phyloP scores from a whole-genome alignment of 1,284 basidiomycete genomes.

The Fomitopsis palustris region DNA sequence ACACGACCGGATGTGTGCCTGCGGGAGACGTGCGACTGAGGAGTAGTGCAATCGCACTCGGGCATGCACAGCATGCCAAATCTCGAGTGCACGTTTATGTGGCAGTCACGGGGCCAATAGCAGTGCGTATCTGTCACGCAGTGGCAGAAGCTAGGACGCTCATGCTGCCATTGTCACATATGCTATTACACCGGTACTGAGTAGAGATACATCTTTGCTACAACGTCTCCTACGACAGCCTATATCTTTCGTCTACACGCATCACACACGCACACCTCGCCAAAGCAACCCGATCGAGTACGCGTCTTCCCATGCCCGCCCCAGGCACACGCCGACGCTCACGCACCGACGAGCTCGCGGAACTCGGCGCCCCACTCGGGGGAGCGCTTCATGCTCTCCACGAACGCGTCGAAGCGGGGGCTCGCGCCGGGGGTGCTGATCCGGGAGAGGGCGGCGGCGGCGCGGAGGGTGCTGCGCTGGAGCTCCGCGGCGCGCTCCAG shows the following conservation, averaged over 20 bases:
- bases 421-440: constrained; percentile 57
- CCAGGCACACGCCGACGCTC: constrained; percentile 3
- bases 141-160: too few relatives aligned
- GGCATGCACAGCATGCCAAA: too few relatives aligned
- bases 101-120: too few relatives aligned
- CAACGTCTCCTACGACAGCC: background rate
- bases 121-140: too few relatives aligned
- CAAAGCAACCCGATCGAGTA: too few relatives aligned
- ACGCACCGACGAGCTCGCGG: constrained; percentile 48
- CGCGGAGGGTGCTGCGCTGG: constrained; percentile 84
- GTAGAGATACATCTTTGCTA: constrained; percentile 1
- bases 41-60: too few relatives aligned
- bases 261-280: too few relatives aligned
- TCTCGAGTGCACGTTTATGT: too few relatives aligned
- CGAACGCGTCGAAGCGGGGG: constrained; percentile 73
- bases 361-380: constrained; percentile 65
- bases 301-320: too few relatives aligned
- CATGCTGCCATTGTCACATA: too few relatives aligned
- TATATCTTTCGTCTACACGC: background rate
- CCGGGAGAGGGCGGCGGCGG: constrained; percentile 82
- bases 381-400: constrained; percentile 64
- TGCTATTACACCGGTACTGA: background rate
- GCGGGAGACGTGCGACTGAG: too few relatives aligned
- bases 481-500: constrained; percentile 91
- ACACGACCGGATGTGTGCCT: too few relatives aligned